Evolutionary conservation across 2,329 filamentous ascomycete species (phyloP), one percentile per base, ranked within the genome.

Genomic region (Colletotrichum plurivorum): DNA sequence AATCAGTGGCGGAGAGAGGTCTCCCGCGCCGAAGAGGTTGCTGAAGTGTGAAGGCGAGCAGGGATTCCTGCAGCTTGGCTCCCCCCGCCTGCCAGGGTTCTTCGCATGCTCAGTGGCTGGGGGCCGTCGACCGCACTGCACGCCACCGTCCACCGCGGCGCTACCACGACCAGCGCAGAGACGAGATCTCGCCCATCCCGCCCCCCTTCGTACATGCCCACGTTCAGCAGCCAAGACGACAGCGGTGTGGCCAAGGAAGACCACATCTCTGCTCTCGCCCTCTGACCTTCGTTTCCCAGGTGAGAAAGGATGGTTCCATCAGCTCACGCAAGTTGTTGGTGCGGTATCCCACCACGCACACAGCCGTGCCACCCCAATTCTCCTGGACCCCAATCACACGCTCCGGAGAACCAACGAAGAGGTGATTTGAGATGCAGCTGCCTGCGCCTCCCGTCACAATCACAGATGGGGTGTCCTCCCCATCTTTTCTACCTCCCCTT

Each of bases 21-120:
- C 43, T n/a, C 52, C 51, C 39, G 20, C 16, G 36, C 63, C 46
- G 41, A 62, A 53, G 57, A 25, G 57, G 53, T 67, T 36, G 52
- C 56, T 27, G 52, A 63, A 8, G 67, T 73, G 71, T 73, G 73
- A 73, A 71, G 18, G n/a, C 4, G 18, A 8, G 54, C 71, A 73
- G 73, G 73, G 73, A 61, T 63, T 69, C 73, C 62, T 73, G 72
- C 73, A 73, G 53, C 60, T 55, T 56, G 67, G 65, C 71, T 70
- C 63, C 39, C 7, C 36, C 41, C 16, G 56, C 59, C 57, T n/a
- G 10, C 25, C 25, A 20, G 53, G 39, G 48, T 45, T 16, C 31
- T n/a, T 43, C 58, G 27, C 31, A 36, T 48, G 57, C 45, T 70
- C 31, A 73, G 61, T 75, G 73, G 73, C 62, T 69, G 67, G 62